Evolutionary conservation across 441 rosid genomes (phyloP).

Genomic region (Raphanus hybrid): DNA sequence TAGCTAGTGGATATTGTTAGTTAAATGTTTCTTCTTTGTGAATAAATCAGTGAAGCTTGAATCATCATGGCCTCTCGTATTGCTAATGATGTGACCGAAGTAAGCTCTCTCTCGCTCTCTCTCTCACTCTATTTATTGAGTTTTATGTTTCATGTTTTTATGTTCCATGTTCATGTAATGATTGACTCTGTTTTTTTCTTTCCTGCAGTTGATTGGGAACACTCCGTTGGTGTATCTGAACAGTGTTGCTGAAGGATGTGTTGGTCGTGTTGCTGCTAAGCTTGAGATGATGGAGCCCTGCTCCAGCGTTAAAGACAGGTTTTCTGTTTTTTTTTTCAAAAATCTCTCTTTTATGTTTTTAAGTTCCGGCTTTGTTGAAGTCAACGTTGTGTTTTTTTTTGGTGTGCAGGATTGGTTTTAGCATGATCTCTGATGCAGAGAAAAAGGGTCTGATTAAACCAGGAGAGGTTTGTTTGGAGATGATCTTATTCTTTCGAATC

Average conservation of each 20-base stretch:
- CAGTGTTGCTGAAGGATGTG: conserved; percentile 68
- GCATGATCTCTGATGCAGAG: conserved; percentile 91
- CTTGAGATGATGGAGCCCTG: conserved; percentile 91
- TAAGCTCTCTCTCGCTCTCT: conserved; percentile 37
- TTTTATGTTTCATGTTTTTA: conserved; percentile 12
- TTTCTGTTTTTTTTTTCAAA: background rate
- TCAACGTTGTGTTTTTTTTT: background rate
- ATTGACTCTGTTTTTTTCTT: background rate
- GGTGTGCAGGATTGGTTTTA: conserved; percentile 77
- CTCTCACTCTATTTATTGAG: background rate
- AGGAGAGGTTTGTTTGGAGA: conserved; percentile 58
- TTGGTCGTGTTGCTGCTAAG: conserved; percentile 84
- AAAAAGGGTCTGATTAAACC: conserved; percentile 71
- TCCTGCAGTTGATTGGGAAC: conserved; percentile 69
- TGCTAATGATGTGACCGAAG: conserved; percentile 47
- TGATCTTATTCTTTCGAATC: conserved; percentile 4
- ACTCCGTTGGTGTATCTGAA: conserved; percentile 86
- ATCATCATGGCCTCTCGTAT: conserved; percentile 1
- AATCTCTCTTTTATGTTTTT: background rate
- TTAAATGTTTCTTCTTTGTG: background rate
- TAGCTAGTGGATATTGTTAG: background rate
- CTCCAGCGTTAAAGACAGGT: conserved; percentile 94
- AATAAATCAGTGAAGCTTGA: conserved; percentile 2
- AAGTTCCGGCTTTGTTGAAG: conserved; percentile 2
- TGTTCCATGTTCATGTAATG: conserved; percentile 12